These are phyloP conservation scores for Orbilia javanica DNA, from an alignment of 2,329 filamentous ascomycete genomes.

Conservation along the genomic window DNA sequence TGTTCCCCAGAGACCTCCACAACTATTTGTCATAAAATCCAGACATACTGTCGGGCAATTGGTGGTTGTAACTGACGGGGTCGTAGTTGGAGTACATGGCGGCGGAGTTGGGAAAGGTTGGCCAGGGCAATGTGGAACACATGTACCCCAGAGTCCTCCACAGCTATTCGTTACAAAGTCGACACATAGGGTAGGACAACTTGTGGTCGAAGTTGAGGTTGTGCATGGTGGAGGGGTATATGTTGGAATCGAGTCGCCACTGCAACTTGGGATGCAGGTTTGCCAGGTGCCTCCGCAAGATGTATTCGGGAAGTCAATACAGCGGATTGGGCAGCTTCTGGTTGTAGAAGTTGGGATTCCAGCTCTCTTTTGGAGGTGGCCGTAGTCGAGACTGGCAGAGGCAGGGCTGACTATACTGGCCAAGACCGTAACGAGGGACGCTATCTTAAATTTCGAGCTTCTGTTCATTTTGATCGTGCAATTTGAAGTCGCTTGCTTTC, in stretches of 20 bases:
- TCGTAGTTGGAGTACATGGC: background rate
- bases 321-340: background rate
- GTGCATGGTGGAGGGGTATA: slow-evolving; percentile 8
- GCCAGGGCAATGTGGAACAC: background rate
- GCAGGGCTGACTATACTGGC: background rate
- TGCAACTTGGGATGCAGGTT: slow-evolving; percentile 14
- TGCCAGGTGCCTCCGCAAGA: slow-evolving; percentile 1
- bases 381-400: background rate
- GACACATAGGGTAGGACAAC: background rate
- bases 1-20: background rate
- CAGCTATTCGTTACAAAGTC: slow-evolving; percentile 12
- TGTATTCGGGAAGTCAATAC: slow-evolving; percentile 10
- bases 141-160: slow-evolving; percentile 4
- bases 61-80: too few species aligned
- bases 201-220: background rate
- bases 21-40: background rate
- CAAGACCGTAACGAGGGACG: slow-evolving; percentile 1
- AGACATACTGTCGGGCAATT: background rate
- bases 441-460: background rate
- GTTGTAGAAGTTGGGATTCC: background rate
- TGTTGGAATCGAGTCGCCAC: slow-evolving; percentile 3
- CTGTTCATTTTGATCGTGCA: background rate
- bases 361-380: background rate
- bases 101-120: background rate
- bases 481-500: background rate